Evolutionary conservation across 2,329 filamentous ascomycete species (phyloP).

Genomic region (Fusarium xyrophilum): DNA sequence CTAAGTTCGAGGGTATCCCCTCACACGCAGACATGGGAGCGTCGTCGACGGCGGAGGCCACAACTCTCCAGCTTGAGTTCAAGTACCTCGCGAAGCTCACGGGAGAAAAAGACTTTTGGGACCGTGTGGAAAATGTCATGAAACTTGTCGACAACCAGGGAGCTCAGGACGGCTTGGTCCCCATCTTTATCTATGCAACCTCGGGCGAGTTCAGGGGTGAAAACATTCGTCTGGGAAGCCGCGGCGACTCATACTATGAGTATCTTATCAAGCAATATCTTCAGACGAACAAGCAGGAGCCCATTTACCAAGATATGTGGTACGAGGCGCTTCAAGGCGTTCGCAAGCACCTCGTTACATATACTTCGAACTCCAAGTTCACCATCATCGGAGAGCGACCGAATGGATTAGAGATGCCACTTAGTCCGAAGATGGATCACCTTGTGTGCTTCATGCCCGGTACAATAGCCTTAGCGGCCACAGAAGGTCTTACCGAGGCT

Average conservation of each 20-base stretch:
- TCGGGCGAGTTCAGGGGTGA: constrained; percentile 79
- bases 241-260: constrained; percentile 98
- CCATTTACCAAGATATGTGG: constrained; percentile 92
- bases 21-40: constrained; percentile 87
- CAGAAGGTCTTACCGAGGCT: constrained; percentile 75
- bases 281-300: constrained; percentile 86
- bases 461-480: constrained; percentile 88
- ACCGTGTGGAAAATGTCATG: constrained; percentile 90
- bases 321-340: constrained; percentile 83
- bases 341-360: constrained; percentile 90
- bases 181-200: constrained; percentile 86
- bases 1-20: constrained; percentile 74
- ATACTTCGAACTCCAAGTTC: constrained; percentile 78
- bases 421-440: constrained; percentile 96
- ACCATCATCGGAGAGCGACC: constrained; percentile 92
- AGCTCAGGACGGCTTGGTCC: constrained; percentile 80
- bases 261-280: constrained; percentile 99
- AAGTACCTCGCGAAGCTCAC: constrained; percentile 96
- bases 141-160: constrained; percentile 85
- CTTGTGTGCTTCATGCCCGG: constrained; percentile 97
- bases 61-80: constrained; percentile 92
- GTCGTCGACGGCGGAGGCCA: constrained; percentile 92
- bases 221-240: constrained; percentile 90
- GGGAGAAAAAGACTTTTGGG: constrained; percentile 91
- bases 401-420: constrained; percentile 66